Base-by-base conservation (phyloP, 352 stramenopile genomes). In the Phytopythium montanum region DNA sequence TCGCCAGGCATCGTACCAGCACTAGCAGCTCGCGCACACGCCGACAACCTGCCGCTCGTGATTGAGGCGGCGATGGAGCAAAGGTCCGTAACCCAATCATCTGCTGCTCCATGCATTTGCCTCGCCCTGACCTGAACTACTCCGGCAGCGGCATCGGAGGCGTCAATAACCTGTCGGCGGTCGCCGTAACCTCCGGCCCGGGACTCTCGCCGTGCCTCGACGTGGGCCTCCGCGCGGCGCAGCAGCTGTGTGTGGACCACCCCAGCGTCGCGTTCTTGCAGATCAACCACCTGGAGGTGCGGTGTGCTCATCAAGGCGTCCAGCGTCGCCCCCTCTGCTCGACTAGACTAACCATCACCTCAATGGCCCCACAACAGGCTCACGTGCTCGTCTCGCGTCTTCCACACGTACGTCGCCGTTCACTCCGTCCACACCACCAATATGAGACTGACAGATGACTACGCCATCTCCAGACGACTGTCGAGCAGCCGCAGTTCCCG, bases 131-230 rank as follows among this genome's bases (percentile, higher is more conserved):
- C 57, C 3, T 25, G 5, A 5, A 10, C 12, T 10, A 6, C 10
- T 9, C 12, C 23, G 19, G n/a, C 62, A 94, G 83, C 62, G 80
- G 80, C n/a, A 51, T 93, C 26, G 68, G 77, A 7, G 74, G 73
- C 18, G 46, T 96, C 8, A 61, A 76, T 6, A 83, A 98, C 38
- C 79, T 99, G 21, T 87, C 97, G 68, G 97, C 93, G 0, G 87
- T 99, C 50, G 96, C 96, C 12, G 96, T 99, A 53, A 99, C 97
- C 2, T 92, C 97, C 13, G 96, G 96, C 19, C 96, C 97, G 10
- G 97, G 97, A 10, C 86, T 99, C 55, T 95, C 98, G 58, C 97
- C 98, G 49, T 99, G 97, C 81, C 81, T 99, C 8, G 87, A 97
- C 56, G 96, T 99, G 16, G 97, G 96, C 1, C 90, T 96, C 50